Evolutionary conservation across 169 alveolate species (phyloP).

Genomic region (Cryptosporidium andersoni): DNA sequence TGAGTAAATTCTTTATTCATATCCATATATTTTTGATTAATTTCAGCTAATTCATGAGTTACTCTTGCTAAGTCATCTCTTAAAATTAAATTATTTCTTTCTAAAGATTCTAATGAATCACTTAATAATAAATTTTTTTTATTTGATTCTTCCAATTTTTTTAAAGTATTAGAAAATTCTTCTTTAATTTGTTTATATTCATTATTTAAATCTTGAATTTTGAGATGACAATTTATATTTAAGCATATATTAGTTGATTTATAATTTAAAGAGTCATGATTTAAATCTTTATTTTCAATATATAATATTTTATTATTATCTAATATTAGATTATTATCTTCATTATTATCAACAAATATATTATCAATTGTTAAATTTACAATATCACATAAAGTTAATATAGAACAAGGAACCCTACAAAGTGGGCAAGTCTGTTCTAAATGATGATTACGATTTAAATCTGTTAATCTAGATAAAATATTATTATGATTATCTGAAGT

Average conservation of each 20-base stretch:
- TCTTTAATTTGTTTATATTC: slow-evolving; percentile 1
- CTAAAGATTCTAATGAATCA: slow-evolving; percentile 16
- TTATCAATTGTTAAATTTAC: slow-evolving; percentile 56
- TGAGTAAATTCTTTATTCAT: slow-evolving; percentile 19
- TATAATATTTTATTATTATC: neutral
- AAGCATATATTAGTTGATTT: neutral
- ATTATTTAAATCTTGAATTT: neutral
- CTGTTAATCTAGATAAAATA: slow-evolving; percentile 9
- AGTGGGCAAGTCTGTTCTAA: slow-evolving; percentile 60
- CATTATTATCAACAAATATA: slow-evolving; percentile 10
- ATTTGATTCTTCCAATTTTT: neutral
- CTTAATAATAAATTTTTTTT: neutral
- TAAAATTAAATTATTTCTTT: slow-evolving; percentile 32
- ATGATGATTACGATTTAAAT: slow-evolving; percentile 1
- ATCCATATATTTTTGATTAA: slow-evolving; percentile 42
- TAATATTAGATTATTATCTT: neutral
- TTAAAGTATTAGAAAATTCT: neutral
- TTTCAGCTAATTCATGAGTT: slow-evolving; percentile 40
- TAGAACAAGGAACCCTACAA: slow-evolving; percentile 57
- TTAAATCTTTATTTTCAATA: neutral
- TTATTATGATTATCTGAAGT: slow-evolving; percentile 8
- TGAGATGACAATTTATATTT: slow-evolving; percentile 15
- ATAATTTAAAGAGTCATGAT: neutral
- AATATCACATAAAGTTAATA: slow-evolving; percentile 45
- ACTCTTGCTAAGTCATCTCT: slow-evolving; percentile 41